Percentiles rank a stretch among this genome's conserved stretches.
Evolutionary conservation across 441 rosid genomes (phyloP).

Genomic region (Bruguiera hainesii): DNA sequence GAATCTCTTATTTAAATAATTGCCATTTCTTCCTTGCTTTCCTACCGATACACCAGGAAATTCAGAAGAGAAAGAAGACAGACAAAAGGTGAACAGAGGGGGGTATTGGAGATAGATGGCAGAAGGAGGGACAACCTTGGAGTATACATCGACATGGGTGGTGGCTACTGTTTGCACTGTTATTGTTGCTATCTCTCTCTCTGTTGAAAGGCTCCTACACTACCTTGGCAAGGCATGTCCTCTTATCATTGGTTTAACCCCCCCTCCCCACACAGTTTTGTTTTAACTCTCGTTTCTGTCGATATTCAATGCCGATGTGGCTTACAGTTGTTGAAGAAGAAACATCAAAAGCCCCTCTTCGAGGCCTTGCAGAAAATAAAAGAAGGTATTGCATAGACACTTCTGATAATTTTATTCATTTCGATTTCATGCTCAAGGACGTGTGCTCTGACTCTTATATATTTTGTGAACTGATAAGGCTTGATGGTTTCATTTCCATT

Average conservation of each 20-base stretch:
- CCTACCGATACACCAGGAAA: too few relatives aligned
- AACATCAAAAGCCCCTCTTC: constrained; percentile 53
- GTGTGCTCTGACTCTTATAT: too few relatives aligned
- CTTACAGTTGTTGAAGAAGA: constrained; percentile 48
- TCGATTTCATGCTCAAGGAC: too few relatives aligned
- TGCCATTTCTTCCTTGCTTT: not conserved
- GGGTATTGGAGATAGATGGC: constrained; percentile 21
- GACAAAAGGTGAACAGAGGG: not conserved
- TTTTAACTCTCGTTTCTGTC: not conserved
- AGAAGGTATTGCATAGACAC: constrained; percentile 45
- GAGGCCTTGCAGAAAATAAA: constrained; percentile 70
- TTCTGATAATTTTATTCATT: not conserved
- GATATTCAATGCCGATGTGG: not conserved
- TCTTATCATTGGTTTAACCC: not conserved
- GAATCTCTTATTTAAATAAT: too few relatives aligned
- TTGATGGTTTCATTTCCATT: not conserved
- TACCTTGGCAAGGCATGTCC: constrained; percentile 57
- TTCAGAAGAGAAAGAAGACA: not conserved
- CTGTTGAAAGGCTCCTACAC: constrained; percentile 54
- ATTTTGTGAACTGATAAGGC: too few relatives aligned
- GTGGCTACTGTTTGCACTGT: constrained; percentile 70
- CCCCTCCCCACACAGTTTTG: not conserved
- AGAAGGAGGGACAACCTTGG: constrained; percentile 51
- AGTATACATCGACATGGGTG: constrained; percentile 74
- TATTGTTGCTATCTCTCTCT: constrained; percentile 55